These are phyloP conservation scores for Schoenoplectus triqueter DNA, from an alignment of 202 grass and related monocot genomes.

Conservation along the genomic window DNA sequence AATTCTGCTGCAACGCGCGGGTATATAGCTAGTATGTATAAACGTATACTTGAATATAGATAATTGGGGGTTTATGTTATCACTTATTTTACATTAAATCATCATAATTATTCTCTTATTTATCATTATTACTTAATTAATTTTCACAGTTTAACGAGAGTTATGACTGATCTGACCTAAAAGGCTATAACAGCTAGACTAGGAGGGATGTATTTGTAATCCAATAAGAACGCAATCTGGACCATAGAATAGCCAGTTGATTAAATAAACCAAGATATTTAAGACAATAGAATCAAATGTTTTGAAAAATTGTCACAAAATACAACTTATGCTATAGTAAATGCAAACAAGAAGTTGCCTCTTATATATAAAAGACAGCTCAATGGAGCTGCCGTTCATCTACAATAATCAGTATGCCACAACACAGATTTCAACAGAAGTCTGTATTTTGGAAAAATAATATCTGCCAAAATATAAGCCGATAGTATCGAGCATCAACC, in stretches of 20 bases:
- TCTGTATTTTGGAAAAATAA: slow-evolving; percentile 24
- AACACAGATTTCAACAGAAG: slow-evolving; percentile 19
- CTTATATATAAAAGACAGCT: slow-evolving; percentile 18
- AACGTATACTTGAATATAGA: too few relatives aligned
- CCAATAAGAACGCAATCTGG: not conserved
- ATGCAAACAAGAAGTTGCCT: slow-evolving; percentile 19
- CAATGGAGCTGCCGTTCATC: slow-evolving; percentile 29
- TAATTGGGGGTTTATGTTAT: too few relatives aligned
- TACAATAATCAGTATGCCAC: slow-evolving; percentile 24
- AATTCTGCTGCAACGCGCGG: too few relatives aligned
- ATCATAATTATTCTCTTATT: too few relatives aligned
- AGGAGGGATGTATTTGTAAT: not conserved
- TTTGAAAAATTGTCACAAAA: slow-evolving; percentile 18
- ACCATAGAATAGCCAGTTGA: not conserved
- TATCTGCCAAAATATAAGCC: not conserved
- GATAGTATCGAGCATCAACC: slow-evolving; percentile 15
- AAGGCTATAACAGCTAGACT: not conserved
- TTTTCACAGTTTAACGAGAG: too few relatives aligned
- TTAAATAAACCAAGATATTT: not conserved
- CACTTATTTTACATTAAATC: too few relatives aligned
- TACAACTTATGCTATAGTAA: slow-evolving; percentile 3
- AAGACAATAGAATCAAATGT: slow-evolving; percentile 7
- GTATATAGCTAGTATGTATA: too few relatives aligned
- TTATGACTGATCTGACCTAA: not conserved
- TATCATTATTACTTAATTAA: too few relatives aligned